Percentiles rank a stretch among this genome's conserved stretches.
phyloP scores from a whole-genome alignment of 2,329 filamentous ascomycete species.

The Phyllosticta ampelicida region DNA sequence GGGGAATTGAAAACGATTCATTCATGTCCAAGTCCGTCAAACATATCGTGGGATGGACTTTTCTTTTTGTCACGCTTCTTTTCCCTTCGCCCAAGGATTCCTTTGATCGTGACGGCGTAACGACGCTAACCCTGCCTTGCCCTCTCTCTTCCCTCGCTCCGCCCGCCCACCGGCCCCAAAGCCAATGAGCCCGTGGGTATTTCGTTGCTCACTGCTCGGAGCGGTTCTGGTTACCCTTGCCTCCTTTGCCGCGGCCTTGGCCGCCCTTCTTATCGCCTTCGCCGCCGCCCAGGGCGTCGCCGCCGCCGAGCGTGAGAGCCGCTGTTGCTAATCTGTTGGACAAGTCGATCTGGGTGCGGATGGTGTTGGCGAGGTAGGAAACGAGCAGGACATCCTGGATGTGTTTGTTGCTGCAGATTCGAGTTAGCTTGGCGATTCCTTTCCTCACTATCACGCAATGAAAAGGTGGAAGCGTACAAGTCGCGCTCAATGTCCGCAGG shows the following conservation, averaged over 20 bases:
- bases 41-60: neutral
- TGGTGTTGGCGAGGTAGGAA: constrained; percentile 95
- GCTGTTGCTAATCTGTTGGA: constrained; percentile 80
- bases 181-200: neutral
- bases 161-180: neutral
- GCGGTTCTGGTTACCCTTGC: constrained; percentile 17
- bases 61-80: neutral
- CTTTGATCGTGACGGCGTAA: constrained; percentile 6
- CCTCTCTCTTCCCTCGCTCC: neutral
- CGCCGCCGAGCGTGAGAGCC: constrained; percentile 37
- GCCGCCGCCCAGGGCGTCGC: constrained; percentile 24
- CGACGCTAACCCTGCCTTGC: neutral
- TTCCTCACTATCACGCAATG: neutral
- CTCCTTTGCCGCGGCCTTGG: constrained; percentile 21
- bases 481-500: constrained; percentile 83
- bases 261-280: constrained; percentile 24
- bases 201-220: constrained; percentile 10
- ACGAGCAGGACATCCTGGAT: constrained; percentile 98
- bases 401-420: constrained; percentile 72
- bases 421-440: constrained; percentile 20
- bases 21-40: constrained; percentile 3
- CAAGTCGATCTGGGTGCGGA: constrained; percentile 96
- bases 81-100: constrained; percentile 1
- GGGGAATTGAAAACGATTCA: neutral
- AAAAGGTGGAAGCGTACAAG: constrained; percentile 49